phyloP scores from a whole-genome alignment of 1,284 basidiomycete genomes.

The Ustilago hordei region DNA sequence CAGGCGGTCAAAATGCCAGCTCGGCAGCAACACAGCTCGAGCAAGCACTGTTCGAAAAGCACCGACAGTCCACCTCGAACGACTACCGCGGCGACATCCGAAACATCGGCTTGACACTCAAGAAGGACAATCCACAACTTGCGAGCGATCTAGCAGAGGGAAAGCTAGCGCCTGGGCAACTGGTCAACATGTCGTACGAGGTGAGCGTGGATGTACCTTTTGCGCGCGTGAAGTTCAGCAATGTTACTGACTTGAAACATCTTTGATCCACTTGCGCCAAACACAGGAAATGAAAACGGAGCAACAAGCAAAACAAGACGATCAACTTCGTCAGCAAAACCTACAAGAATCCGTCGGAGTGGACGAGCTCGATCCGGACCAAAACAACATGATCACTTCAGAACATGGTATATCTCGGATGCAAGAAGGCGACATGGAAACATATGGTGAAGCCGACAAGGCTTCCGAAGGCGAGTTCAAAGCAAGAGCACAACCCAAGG shows the following conservation, averaged over 20 bases:
- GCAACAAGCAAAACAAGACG: constrained; percentile 34
- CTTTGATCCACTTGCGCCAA: neutral
- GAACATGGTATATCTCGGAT: constrained; percentile 34
- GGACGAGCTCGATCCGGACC: constrained; percentile 35
- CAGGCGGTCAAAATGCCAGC: constrained; percentile 23
- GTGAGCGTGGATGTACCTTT: constrained; percentile 6
- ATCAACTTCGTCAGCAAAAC: constrained; percentile 38
- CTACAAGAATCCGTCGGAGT: constrained; percentile 37
- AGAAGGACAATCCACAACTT: constrained; percentile 47
- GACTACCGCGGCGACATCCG: constrained; percentile 44
- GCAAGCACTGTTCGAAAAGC: constrained; percentile 33
- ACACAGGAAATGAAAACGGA: constrained; percentile 40
- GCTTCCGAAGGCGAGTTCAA: constrained; percentile 48
- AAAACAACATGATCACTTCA: constrained; percentile 14
- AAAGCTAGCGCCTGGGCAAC: constrained; percentile 11
- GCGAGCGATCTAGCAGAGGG: constrained; percentile 26
- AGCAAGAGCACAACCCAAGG: constrained; percentile 48
- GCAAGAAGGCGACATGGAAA: constrained; percentile 33
- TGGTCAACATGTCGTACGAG: constrained; percentile 38
- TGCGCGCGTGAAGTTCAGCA: no score
- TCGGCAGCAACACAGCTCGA: constrained; percentile 34
- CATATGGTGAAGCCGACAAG: constrained; percentile 44
- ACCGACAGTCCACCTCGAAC: constrained; percentile 37
- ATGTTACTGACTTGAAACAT: neutral
- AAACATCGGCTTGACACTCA: constrained; percentile 42